Conservation (phyloP, 306 rosid species). For the Cicer chorassanicum region DNA sequence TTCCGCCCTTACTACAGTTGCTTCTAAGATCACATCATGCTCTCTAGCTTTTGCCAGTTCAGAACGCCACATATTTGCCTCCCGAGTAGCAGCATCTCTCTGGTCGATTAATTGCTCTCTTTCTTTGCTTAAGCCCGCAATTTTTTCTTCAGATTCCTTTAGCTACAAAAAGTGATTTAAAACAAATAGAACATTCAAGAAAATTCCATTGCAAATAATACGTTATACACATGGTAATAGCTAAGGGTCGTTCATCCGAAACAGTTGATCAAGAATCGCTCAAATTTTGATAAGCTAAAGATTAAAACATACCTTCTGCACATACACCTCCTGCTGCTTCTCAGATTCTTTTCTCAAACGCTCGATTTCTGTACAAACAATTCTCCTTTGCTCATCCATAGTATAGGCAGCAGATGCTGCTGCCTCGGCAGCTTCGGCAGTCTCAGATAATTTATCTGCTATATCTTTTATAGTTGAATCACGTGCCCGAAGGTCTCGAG, state of each 20-base stretch:
- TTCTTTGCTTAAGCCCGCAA: constrained; percentile 63
- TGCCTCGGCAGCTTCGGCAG: constrained; percentile 99
- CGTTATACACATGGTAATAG: constrained; percentile 8
- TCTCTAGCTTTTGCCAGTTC: constrained; percentile 98
- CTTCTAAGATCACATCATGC: constrained; percentile 85
- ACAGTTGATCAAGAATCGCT: constrained; percentile 5
- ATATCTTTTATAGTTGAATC: constrained; percentile 92
- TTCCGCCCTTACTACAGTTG: constrained; percentile 82
- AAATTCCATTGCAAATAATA: constrained; percentile 20
- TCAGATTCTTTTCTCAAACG: constrained; percentile 66
- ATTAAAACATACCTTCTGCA: constrained; percentile 61
- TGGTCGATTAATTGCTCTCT: constrained; percentile 76
- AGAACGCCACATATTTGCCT: constrained; percentile 94
- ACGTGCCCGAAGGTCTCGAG: constrained; percentile 90
- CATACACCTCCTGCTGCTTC: constrained; percentile 63
- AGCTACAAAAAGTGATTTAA: constrained; percentile 55
- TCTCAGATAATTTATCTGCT: constrained; percentile 92
- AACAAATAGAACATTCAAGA: constrained; percentile 29
- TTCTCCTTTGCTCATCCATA: constrained; percentile 88
- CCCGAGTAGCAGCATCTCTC: constrained; percentile 81
- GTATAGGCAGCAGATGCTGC: constrained; percentile 97
- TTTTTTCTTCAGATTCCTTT: constrained; percentile 70
- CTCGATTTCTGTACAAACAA: constrained; percentile 78
- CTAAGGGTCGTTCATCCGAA: constrained; percentile 12
- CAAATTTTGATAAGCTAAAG: constrained; percentile 21